These are phyloP conservation scores for Xylaria curta DNA, from an alignment of 495 filamentous ascomycete genomes.

Conservation along the genomic window DNA sequence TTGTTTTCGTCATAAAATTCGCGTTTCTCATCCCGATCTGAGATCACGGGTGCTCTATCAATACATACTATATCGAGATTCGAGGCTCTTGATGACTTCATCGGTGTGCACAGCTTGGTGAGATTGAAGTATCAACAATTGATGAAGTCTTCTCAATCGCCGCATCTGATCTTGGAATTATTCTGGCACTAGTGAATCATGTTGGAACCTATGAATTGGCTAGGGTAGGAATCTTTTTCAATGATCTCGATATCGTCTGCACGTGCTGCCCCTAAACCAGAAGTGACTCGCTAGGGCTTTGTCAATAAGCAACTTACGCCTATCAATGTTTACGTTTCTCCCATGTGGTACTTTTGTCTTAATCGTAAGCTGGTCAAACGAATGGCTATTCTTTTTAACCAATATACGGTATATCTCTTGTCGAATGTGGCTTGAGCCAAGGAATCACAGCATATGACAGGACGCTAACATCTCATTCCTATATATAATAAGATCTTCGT, in stretches of 20 bases:
- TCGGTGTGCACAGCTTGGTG: neutral
- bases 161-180: neutral
- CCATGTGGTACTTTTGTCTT: neutral
- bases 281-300: neutral
- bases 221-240: neutral
- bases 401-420: neutral
- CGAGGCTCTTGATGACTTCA: conserved; percentile 1
- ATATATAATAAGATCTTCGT: neutral
- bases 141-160: neutral
- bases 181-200: neutral
- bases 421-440: neutral
- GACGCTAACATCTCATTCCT: neutral
- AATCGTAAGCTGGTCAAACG: neutral
- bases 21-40: conserved; percentile 2
- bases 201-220: neutral
- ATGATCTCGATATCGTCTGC: neutral
- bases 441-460: neutral
- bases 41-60: conserved; percentile 8
- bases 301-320: neutral
- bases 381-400: too few species aligned
- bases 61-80: neutral
- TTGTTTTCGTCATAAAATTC: neutral
- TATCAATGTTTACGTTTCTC: neutral
- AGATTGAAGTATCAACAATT: neutral
- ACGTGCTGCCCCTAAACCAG: neutral